phyloP scores from a whole-genome alignment of 2,329 filamentous ascomycete species.

The Alternaria infectoria region DNA sequence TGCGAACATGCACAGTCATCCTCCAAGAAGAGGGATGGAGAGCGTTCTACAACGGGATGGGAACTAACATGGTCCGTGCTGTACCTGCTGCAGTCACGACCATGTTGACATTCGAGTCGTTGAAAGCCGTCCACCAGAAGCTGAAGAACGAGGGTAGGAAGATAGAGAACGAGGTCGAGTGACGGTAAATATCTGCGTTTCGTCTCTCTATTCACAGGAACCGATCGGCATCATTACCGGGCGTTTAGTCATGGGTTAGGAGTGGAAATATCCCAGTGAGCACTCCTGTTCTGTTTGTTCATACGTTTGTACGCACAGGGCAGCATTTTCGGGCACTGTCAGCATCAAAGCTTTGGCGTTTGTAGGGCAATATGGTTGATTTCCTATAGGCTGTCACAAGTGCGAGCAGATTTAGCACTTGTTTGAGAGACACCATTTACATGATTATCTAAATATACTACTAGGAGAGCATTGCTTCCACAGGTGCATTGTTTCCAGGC shows the following conservation, averaged over 20 bases:
- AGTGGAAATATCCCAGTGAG: constrained; percentile 25
- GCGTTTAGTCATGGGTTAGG: constrained; percentile 24
- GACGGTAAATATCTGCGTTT: background rate
- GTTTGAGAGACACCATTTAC: background rate
- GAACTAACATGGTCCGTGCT: constrained; percentile 95
- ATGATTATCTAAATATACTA: constrained; percentile 4
- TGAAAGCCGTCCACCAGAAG: constrained; percentile 59
- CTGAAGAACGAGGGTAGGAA: constrained; percentile 60
- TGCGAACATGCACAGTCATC: constrained; percentile 84
- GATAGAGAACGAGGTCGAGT: constrained; percentile 24
- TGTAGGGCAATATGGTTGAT: constrained; percentile 5
- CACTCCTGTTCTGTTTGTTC: constrained; percentile 23
- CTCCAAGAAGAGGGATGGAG: constrained; percentile 91
- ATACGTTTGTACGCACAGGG: constrained; percentile 32
- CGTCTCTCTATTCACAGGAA: background rate
- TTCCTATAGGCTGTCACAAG: background rate
- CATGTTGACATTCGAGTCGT: constrained; percentile 93
- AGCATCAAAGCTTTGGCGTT: constrained; percentile 32
- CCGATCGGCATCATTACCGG: constrained; percentile 14
- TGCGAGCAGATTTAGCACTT: constrained; percentile 2
- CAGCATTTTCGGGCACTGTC: constrained; percentile 23
- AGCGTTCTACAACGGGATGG: constrained; percentile 96
- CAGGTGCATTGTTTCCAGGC: background rate
- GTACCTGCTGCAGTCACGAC: constrained; percentile 96
- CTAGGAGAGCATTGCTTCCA: background rate